These are phyloP conservation scores for Acacia crassicarpa DNA, from an alignment of 306 rosid species.

Conservation along the genomic window DNA sequence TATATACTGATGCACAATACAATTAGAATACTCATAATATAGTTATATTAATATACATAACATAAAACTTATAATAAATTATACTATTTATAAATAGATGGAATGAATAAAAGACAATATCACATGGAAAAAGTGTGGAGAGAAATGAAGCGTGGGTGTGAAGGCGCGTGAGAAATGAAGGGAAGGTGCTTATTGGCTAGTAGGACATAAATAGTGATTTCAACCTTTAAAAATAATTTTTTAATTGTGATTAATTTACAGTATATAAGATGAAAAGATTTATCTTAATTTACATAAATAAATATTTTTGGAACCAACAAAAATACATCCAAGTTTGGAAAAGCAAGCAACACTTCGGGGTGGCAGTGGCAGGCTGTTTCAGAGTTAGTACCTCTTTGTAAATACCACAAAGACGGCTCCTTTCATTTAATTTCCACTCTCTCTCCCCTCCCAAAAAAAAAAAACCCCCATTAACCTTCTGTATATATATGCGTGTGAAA, in stretches of 20 bases:
- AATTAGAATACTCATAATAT: not conserved
- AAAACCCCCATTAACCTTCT: not conserved
- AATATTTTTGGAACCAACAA: too few species aligned
- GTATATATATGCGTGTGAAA: not conserved
- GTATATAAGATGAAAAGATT: too few species aligned
- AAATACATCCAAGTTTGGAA: conserved; percentile 12
- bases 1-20: too few species aligned
- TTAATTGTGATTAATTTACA: too few species aligned
- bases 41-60: too few species aligned
- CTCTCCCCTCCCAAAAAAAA: not conserved
- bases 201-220: not conserved
- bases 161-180: conserved; percentile 50
- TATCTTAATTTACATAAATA: too few species aligned
- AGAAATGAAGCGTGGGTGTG: conserved; percentile 36
- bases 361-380: conserved; percentile 47
- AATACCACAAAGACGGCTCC: conserved; percentile 33
- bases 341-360: conserved; percentile 63
- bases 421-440: not conserved
- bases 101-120: not conserved
- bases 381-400: not conserved
- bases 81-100: not conserved
- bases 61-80: too few species aligned
- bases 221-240: too few species aligned
- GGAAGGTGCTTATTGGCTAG: not conserved
- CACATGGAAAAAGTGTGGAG: conserved; percentile 23